phyloP scores from a whole-genome alignment of 805 yeast species.

The Kurtzmaniella fragi region DNA sequence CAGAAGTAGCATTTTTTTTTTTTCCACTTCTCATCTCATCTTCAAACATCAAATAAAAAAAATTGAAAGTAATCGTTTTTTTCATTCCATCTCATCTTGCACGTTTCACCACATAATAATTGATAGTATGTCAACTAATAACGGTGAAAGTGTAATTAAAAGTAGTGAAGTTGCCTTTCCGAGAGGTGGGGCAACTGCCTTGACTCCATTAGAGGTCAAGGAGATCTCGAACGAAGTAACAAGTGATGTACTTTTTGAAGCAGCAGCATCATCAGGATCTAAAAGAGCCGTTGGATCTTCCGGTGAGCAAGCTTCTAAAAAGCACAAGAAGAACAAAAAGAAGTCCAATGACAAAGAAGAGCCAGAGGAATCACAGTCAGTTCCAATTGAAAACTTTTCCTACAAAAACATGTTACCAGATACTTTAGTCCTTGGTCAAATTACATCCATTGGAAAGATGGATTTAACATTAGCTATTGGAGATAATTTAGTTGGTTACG shows the following conservation, averaged over 20 bases:
- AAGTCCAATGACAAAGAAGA: constrained; percentile 11
- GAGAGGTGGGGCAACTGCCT: constrained; percentile 88
- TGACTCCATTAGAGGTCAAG: constrained; percentile 86
- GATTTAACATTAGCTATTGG: constrained; percentile 72
- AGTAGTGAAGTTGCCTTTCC: constrained; percentile 69
- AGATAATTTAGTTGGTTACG: constrained; percentile 74
- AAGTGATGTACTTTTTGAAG: constrained; percentile 76
- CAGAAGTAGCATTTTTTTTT: no score
- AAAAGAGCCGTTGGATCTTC: constrained; percentile 25
- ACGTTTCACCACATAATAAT: no score
- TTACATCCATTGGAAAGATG: constrained; percentile 51
- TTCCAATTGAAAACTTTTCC: constrained; percentile 56
- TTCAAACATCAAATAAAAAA: no score
- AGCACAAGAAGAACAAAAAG: constrained; percentile 19
- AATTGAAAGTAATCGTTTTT: no score
- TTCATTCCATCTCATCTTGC: no score
- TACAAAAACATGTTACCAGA: constrained; percentile 68
- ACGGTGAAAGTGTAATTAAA: constrained; percentile 21
- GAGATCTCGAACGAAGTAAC: constrained; percentile 92
- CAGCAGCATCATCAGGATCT: constrained; percentile 23
- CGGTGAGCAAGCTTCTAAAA: constrained; percentile 19
- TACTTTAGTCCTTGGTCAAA: constrained; percentile 70
- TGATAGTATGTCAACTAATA: constrained; percentile 6
- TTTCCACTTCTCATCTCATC: no score
- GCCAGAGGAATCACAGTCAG: constrained; percentile 24